Evolutionary conservation across 208 protist genomes (phyloP).

Genomic region (Vickermania spadyakhi): DNA sequence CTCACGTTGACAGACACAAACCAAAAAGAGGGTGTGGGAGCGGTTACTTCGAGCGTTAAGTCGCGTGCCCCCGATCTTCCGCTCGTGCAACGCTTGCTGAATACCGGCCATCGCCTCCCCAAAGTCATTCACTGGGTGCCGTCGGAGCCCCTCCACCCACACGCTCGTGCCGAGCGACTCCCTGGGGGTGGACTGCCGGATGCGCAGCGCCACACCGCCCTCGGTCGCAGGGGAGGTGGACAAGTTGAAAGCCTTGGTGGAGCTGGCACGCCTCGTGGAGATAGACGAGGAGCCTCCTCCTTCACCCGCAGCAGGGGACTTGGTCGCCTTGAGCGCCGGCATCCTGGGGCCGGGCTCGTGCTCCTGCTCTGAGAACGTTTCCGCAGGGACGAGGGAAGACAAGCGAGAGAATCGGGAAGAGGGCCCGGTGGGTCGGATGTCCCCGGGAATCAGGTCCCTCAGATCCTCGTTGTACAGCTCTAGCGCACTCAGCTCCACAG

Average conservation of each 20-base stretch:
- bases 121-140: conserved; percentile 21
- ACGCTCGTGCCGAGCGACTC: conserved; percentile 12
- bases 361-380: not conserved
- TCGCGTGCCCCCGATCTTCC: conserved; percentile 50
- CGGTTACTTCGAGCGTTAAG: conserved; percentile 83
- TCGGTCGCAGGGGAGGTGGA: not conserved
- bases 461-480: conserved; percentile 80
- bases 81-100: conserved; percentile 17
- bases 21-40: conserved; percentile 81
- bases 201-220: not conserved
- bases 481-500: conserved; percentile 39
- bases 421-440: not conserved
- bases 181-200: not conserved
- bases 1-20: conserved; percentile 22
- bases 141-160: conserved; percentile 36
- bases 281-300: not conserved
- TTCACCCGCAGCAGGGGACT: not conserved
- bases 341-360: not conserved
- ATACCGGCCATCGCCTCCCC: conserved; percentile 31
- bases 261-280: not conserved
- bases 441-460: conserved; percentile 39
- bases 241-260: not conserved
- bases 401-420: not conserved
- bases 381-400: not conserved
- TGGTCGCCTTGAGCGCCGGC: not conserved